Base-by-base conservation (phyloP, 2,329 filamentous ascomycete genomes). In the Aureobasidium subglaciale region DNA sequence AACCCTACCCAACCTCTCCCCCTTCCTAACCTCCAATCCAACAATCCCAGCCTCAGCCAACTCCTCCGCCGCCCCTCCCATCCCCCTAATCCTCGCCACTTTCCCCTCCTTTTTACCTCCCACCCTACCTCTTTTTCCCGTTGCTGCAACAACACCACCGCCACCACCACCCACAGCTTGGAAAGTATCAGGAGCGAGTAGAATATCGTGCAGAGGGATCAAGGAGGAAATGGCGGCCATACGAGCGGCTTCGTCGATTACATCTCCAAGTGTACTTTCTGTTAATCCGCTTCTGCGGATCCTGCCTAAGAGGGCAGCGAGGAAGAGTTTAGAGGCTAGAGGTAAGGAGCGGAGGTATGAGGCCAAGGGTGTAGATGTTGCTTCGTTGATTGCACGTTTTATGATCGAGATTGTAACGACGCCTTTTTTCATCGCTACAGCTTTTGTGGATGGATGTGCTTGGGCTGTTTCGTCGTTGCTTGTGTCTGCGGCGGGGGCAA, bases 341-440 rank as follows among this genome's bases (percentile, higher is more conserved):
- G 93, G 89, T 20, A 97, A 80, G 16, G 84, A 81, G 48, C 90
- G 87, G 32, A 99, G 80, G 66, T 90, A 90, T 68, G 93, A 89
- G 67, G 96, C 92, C 57, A 96, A 76, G 2, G 93, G 93, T 56
- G 89, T 96, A 4, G 88, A 90, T 0, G 92, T 97, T 5, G 92
- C 91, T 73, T 99, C 93, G 64, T 88, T 88, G 70, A 99, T 97
- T 32, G 93, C 93, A 66, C 88, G 85, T 70, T 95, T 95, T 69
- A 97, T 87, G 4, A 90, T 96, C 52, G 87, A 84, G 65, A 97
- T 96, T 1, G 90, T 96, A 37, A 99, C 93, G 50, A 85, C 81
- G 32, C 68, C 69, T 65, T 71, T 74, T 52, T 70, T 73, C 29
- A 41, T 45, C 18, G 18, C 16, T n/a, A 18, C 16, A 22, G 18